Conservation (phyloP, 1,284 basidiomycete species). For the Microbotryomycetes sp. region DNA sequence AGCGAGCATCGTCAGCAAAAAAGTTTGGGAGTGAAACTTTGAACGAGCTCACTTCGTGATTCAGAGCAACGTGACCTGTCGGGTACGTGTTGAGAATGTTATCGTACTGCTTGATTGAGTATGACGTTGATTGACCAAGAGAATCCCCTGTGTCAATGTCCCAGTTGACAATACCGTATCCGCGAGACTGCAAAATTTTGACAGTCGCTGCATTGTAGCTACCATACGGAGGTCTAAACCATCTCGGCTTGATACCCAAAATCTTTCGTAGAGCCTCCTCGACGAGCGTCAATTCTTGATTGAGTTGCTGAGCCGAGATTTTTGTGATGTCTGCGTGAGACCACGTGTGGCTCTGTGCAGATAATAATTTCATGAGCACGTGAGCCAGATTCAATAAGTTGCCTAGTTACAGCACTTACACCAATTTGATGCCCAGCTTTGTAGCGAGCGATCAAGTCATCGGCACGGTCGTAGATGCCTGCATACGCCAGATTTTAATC, state of each 20-base stretch:
- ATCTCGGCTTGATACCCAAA: slow-evolving; percentile 36
- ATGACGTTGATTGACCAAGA: slow-evolving; percentile 6
- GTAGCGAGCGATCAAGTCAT: slow-evolving; percentile 31
- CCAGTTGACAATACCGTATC: slow-evolving; percentile 36
- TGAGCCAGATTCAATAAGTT: too few species aligned
- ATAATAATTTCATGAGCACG: neutral
- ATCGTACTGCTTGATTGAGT: slow-evolving; percentile 19
- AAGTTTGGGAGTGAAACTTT: too few species aligned
- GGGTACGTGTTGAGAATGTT: slow-evolving; percentile 10
- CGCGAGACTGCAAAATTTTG: slow-evolving; percentile 32
- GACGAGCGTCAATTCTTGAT: slow-evolving; percentile 29
- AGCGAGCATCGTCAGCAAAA: too few species aligned
- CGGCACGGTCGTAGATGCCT: slow-evolving; percentile 37
- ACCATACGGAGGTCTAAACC: slow-evolving; percentile 37
- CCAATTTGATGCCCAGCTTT: slow-evolving; percentile 39
- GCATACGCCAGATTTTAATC: too few species aligned
- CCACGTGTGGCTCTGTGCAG: slow-evolving; percentile 29
- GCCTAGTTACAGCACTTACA: neutral
- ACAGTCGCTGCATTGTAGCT: slow-evolving; percentile 24
- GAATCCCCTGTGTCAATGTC: slow-evolving; percentile 34
- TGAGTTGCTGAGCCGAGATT: slow-evolving; percentile 29
- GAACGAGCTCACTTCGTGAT: slow-evolving; percentile 24
- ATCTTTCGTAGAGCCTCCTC: slow-evolving; percentile 38
- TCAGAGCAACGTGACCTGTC: slow-evolving; percentile 21
- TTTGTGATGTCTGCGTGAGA: slow-evolving; percentile 35